Evolutionary conservation across 805 yeast genomes (phyloP).

Genomic region (Yarrowia keelungensis): DNA sequence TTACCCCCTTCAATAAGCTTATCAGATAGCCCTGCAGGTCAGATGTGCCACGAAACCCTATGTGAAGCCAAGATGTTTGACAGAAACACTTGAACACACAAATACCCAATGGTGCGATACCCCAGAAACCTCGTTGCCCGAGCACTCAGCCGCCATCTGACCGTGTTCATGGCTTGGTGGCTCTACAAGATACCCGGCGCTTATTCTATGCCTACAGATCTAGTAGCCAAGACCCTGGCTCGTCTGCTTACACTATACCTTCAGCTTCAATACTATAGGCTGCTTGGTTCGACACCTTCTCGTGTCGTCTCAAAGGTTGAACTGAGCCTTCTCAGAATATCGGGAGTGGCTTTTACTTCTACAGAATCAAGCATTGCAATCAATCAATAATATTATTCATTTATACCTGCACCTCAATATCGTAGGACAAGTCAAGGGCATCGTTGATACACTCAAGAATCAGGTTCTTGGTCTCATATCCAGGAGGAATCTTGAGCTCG

Average conservation of each 20-base stretch:
- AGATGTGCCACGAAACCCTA: background rate
- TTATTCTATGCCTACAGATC: slow-evolving; percentile 28
- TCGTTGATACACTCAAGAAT: slow-evolving; percentile 43
- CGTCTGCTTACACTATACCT: slow-evolving; percentile 5
- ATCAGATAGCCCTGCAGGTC: slow-evolving; percentile 31
- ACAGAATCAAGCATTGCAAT: no score
- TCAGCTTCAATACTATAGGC: slow-evolving; percentile 5
- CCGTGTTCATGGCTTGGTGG: slow-evolving; percentile 20
- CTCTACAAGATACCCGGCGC: slow-evolving; percentile 34
- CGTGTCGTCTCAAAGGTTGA: background rate
- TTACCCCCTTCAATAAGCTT: background rate
- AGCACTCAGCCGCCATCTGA: slow-evolving; percentile 15
- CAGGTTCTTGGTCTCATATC: slow-evolving; percentile 20
- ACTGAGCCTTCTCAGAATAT: background rate
- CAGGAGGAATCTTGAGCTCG: slow-evolving; percentile 25
- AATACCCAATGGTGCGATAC: slow-evolving; percentile 24
- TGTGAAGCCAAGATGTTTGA: no score
- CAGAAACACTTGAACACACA: background rate
- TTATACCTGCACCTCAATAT: slow-evolving; percentile 32
- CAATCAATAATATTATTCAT: background rate
- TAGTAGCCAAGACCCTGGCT: slow-evolving; percentile 23
- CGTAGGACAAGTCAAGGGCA: slow-evolving; percentile 42
- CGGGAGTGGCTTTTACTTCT: no score
- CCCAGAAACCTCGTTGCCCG: slow-evolving; percentile 17
- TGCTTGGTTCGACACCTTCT: background rate